Conservation (phyloP, 805 yeast species). For the Isabelozyma gotoi region DNA sequence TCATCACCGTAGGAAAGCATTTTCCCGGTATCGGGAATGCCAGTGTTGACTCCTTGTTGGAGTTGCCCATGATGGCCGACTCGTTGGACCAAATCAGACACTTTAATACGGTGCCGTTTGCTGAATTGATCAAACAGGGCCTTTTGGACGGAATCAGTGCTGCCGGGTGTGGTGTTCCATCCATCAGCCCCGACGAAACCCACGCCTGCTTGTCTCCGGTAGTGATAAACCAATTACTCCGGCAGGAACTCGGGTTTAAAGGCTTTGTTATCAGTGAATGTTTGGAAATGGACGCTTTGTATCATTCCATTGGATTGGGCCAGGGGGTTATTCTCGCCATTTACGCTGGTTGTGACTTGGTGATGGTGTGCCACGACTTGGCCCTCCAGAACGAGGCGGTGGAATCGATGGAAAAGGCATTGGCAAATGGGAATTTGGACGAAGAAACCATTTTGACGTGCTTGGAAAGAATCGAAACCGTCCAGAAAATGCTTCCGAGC, state of each 20-base stretch:
- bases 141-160: constrained; percentile 56
- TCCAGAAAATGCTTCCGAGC: constrained; percentile 40
- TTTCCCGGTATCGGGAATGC: constrained; percentile 70
- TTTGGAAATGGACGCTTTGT: constrained; percentile 60
- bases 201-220: constrained; percentile 63
- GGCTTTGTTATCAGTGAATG: constrained; percentile 63
- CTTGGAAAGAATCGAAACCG: constrained; percentile 39
- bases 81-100: constrained; percentile 51
- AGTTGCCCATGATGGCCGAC: constrained; percentile 59
- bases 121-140: constrained; percentile 42
- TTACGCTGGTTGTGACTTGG: constrained; percentile 65
- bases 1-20: constrained; percentile 58
- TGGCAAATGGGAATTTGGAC: constrained; percentile 41
- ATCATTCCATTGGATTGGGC: constrained; percentile 63
- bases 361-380: constrained; percentile 59
- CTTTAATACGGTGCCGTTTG: constrained; percentile 52
- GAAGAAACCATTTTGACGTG: constrained; percentile 41
- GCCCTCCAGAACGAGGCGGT: constrained; percentile 57
- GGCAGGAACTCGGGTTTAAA: constrained; percentile 51
- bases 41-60: constrained; percentile 54
- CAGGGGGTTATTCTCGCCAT: constrained; percentile 63
- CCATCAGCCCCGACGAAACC: constrained; percentile 56
- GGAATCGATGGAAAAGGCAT: constrained; percentile 37
- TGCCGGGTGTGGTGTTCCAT: constrained; percentile 66
- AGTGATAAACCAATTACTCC: constrained; percentile 47